These are phyloP conservation scores for Termitomyces sp. DNA, from an alignment of 768 basidiomycete species.

Conservation along the genomic window DNA sequence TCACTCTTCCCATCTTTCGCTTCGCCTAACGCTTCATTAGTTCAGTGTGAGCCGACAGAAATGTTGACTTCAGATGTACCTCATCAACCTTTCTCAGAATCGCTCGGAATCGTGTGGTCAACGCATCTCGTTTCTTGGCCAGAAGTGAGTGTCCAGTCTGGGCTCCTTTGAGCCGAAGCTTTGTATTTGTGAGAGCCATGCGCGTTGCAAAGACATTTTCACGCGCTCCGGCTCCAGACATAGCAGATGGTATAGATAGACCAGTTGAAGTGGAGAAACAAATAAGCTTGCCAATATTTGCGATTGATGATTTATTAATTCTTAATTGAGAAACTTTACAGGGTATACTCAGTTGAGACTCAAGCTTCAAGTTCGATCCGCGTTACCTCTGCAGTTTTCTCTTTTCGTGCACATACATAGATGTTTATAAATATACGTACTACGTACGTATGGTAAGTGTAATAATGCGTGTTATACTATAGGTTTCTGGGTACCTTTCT, in stretches of 20 bases:
- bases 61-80: conserved; percentile 35
- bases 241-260: conserved; percentile 23
- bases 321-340: too few species aligned
- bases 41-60: conserved; percentile 13
- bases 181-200: conserved; percentile 95
- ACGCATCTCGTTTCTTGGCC: conserved; percentile 96
- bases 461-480: too few species aligned
- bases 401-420: too few species aligned
- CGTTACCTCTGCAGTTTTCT: too few species aligned
- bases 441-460: too few species aligned
- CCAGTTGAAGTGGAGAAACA: neutral
- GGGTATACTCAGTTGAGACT: too few species aligned
- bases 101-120: conserved; percentile 89
- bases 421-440: too few species aligned
- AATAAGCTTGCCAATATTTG: too few species aligned
- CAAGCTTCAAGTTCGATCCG: too few species aligned
- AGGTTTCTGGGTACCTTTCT: too few species aligned
- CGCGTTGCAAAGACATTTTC: conserved; percentile 97
- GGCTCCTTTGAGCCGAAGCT: conserved; percentile 82
- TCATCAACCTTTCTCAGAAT: conserved; percentile 98
- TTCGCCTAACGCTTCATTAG: conserved; percentile 65
- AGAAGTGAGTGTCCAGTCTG: conserved; percentile 93
- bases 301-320: too few species aligned
- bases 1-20: conserved; percentile 97
- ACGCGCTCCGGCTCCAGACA: conserved; percentile 88